Percentiles rank a stretch among this genome's conserved stretches.
phyloP scores from a whole-genome alignment of 306 rosid species.

The Ziziphus jujuba region DNA sequence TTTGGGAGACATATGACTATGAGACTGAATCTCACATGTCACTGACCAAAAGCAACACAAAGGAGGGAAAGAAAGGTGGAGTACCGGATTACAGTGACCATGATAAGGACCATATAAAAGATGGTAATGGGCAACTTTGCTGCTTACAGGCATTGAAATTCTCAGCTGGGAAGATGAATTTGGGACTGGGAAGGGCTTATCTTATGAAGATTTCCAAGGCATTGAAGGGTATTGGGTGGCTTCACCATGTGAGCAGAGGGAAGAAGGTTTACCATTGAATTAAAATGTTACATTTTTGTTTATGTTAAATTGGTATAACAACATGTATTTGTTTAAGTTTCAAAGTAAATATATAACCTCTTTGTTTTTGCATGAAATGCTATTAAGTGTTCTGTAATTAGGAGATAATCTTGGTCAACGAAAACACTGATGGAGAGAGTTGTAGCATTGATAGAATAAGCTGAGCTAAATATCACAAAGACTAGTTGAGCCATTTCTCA shows the following conservation, averaged over 20 bases:
- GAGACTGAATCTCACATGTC: slow-evolving; percentile 46
- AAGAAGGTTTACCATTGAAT: slow-evolving; percentile 56
- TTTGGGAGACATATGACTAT: slow-evolving; percentile 87
- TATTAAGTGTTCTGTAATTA: slow-evolving; percentile 9
- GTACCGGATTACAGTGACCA: not conserved
- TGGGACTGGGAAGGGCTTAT: slow-evolving; percentile 84
- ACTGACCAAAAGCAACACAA: slow-evolving; percentile 37
- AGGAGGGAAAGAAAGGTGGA: slow-evolving; percentile 51
- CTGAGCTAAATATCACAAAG: too few species aligned
- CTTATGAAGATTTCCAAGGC: slow-evolving; percentile 81
- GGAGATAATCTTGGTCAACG: too few species aligned
- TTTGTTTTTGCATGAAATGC: not conserved
- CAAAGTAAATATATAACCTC: slow-evolving; percentile 47
- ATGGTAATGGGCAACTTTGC: slow-evolving; percentile 48
- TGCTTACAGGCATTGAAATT: slow-evolving; percentile 91
- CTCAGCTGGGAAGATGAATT: slow-evolving; percentile 81
- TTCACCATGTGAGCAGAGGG: slow-evolving; percentile 61
- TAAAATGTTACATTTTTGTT: not conserved
- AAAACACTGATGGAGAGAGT: too few species aligned
- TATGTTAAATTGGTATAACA: slow-evolving; percentile 26
- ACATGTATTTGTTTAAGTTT: slow-evolving; percentile 29
- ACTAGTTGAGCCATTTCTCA: too few species aligned
- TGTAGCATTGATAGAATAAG: too few species aligned
- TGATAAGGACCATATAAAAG: slow-evolving; percentile 43
- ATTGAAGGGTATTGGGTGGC: slow-evolving; percentile 77